These are phyloP conservation scores for Brasenia schreberi DNA, from an alignment of 164 flowering plant genomes.

Conservation along the genomic window DNA sequence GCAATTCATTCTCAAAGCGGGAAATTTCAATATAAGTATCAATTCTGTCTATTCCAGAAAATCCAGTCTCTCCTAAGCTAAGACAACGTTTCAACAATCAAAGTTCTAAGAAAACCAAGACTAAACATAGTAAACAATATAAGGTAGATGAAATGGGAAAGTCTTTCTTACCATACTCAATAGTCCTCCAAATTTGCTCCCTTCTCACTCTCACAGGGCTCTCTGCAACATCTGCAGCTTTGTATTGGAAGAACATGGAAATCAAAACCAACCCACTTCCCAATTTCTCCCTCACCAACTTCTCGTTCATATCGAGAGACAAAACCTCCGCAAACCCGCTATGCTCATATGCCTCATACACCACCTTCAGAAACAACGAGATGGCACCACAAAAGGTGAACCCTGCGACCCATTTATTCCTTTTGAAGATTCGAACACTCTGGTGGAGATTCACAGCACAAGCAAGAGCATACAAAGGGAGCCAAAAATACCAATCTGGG, in stretches of 20 bases:
- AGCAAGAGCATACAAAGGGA: slow-evolving; percentile 53
- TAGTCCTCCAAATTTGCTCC: slow-evolving; percentile 5
- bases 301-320: slow-evolving; percentile 46
- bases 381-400: slow-evolving; percentile 29
- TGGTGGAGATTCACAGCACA: slow-evolving; percentile 27
- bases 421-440: slow-evolving; percentile 2
- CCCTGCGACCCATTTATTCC: slow-evolving; percentile 15
- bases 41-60: too few species aligned
- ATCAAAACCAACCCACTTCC: slow-evolving; percentile 55
- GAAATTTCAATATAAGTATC: too few species aligned
- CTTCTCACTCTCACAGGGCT: slow-evolving; percentile 6
- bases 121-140: too few species aligned
- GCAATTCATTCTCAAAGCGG: too few species aligned
- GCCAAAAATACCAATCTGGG: slow-evolving; percentile 76
- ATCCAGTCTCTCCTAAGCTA: too few species aligned
- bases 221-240: slow-evolving; percentile 10
- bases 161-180: slow-evolving; percentile 26
- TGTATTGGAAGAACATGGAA: slow-evolving; percentile 49
- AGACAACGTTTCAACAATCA: too few species aligned
- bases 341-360: slow-evolving; percentile 22
- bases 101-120: too few species aligned
- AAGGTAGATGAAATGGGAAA: neutral
- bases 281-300: slow-evolving; percentile 58
- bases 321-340: slow-evolving; percentile 21
- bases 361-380: slow-evolving; percentile 44